These are phyloP conservation scores for Boletus reticuloceps DNA, from an alignment of 768 basidiomycete species.

Conservation along the genomic window DNA sequence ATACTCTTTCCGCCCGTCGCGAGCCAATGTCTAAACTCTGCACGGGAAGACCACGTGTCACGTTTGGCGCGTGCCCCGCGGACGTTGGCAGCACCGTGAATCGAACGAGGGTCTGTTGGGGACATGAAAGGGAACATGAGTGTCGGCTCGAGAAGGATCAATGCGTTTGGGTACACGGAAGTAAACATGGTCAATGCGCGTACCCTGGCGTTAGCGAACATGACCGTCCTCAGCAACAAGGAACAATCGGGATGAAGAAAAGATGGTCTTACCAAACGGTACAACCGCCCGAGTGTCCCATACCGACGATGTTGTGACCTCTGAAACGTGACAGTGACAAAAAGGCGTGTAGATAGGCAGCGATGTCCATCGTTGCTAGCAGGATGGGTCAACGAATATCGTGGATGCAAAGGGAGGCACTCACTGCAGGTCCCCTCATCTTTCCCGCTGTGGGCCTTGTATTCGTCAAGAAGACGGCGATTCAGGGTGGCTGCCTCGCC, in stretches of 20 bases:
- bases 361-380: constrained; percentile 23
- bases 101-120: constrained; percentile 24
- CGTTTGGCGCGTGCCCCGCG: constrained; percentile 26
- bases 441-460: constrained; percentile 11
- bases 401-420: not conserved
- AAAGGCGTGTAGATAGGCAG: constrained; percentile 25
- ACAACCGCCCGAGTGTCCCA: constrained; percentile 31
- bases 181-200: constrained; percentile 18
- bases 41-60: constrained; percentile 25
- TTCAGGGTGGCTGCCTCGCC: constrained; percentile 35
- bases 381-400: not conserved
- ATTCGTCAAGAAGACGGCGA: constrained; percentile 22
- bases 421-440: constrained; percentile 21
- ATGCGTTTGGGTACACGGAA: constrained; percentile 8
- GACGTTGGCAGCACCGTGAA: constrained; percentile 31
- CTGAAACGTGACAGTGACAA: constrained; percentile 22
- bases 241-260: not conserved
- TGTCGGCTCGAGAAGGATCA: constrained; percentile 31
- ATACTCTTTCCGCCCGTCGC: constrained; percentile 6
- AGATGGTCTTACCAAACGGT: constrained; percentile 21
- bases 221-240: not conserved
- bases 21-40: constrained; percentile 21
- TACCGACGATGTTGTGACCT: constrained; percentile 22
- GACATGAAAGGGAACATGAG: constrained; percentile 31
- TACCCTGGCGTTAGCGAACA: constrained; percentile 7